Conservation (phyloP, 1,284 basidiomycete species). For the Pseudomicrostroma phylloplanum region DNA sequence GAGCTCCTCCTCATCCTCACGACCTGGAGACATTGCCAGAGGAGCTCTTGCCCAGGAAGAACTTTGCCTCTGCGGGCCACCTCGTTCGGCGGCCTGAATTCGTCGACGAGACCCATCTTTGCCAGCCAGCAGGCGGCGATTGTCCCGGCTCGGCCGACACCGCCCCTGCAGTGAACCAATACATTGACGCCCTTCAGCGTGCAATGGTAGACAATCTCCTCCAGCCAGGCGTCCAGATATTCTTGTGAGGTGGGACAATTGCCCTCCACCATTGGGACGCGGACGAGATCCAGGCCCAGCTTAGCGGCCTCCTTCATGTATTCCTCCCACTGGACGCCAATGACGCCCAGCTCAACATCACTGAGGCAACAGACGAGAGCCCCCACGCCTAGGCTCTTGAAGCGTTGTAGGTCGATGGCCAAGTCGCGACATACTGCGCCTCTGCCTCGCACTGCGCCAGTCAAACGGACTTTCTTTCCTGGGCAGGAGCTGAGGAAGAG, state of each 20-base stretch:
- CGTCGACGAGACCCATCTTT: conserved; percentile 68
- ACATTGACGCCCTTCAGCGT: conserved; percentile 69
- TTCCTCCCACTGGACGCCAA: conserved; percentile 75
- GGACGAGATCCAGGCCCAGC: conserved; percentile 69
- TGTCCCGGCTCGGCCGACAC: conserved; percentile 86
- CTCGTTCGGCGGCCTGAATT: not conserved
- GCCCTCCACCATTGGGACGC: conserved; percentile 80
- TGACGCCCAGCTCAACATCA: conserved; percentile 72
- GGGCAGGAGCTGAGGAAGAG: conserved; percentile 85
- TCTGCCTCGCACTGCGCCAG: conserved; percentile 71
- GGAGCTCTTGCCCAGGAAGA: conserved; percentile 3
- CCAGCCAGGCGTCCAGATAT: conserved; percentile 31
- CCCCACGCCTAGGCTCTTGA: conserved; percentile 68
- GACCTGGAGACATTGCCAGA: conserved; percentile 5
- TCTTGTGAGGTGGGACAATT: conserved; percentile 63
- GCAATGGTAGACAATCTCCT: conserved; percentile 65
- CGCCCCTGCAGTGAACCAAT: conserved; percentile 87
- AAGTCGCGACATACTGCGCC: conserved; percentile 79
- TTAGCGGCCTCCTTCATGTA: conserved; percentile 64
- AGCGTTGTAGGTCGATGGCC: conserved; percentile 67
- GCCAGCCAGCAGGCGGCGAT: conserved; percentile 88
- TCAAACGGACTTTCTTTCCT: conserved; percentile 87
- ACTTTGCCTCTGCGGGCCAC: not conserved
- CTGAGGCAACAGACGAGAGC: conserved; percentile 83
- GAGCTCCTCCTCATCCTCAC: conserved; percentile 27